Evolutionary conservation across 176 grass and related monocot genomes (phyloP), one percentile per base, ranked within the genome.

Genomic region (sorghum (Sorghum bicolor)): DNA sequence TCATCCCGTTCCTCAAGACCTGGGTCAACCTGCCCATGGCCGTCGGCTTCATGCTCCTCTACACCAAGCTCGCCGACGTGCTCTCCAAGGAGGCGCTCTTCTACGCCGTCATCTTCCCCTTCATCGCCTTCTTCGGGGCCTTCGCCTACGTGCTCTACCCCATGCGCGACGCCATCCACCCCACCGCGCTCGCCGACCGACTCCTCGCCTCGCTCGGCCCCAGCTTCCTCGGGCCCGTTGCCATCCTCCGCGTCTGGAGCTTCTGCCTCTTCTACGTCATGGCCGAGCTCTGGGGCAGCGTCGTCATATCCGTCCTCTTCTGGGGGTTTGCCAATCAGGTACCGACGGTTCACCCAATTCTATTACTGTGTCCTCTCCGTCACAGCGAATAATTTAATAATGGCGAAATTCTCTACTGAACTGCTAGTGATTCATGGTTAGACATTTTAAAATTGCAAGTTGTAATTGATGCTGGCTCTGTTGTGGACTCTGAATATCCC

Each of bases 21-120:
- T 99, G 93, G 96, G 96, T 96, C 57, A 99, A 96, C 80, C 87
- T 99, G 50, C 96, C 96, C 72, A 99, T 99, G 96, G 96, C 96
- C 69, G 29, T 99, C 20, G 96, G 96, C 20, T 99, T 99, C 83
- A 99, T 99, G 96, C 76, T 99, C 24, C 88, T 99, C 44, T 99
- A 96, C 93, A 96, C 93, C 87, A 96, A 94, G 88, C 93, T 99
- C 38, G 89, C 96, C 25, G 85, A 96, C 70, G 91, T 88, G 10
- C 91, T 96, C 11, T 94, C 96, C 71, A 94, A 94, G 78, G 96
- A 99, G 80, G 74, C 87, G 70, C 96, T 99, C 81, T 99, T 99
- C 86, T 99, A 99, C 85, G 92, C 88, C 61, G 88, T 99, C 77
- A 99, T 99, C 68, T 87, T 94, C 77, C 93, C 97, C 6, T 96